phyloP scores from a whole-genome alignment of 768 basidiomycete genomes.

The Mrakia gelida region DNA sequence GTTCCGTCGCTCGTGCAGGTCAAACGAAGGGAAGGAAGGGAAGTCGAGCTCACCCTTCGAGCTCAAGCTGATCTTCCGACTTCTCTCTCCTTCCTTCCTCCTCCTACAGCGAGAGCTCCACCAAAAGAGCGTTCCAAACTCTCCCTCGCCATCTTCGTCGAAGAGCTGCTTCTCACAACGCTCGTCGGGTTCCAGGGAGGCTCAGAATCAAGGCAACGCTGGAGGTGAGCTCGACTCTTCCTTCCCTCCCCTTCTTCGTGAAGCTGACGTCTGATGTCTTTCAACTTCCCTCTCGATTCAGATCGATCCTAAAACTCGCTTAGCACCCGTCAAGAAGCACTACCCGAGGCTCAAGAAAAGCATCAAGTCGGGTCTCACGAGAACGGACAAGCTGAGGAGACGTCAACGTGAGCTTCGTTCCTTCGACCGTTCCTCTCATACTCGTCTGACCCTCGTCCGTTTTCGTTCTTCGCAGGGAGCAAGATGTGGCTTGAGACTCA shows the following conservation, averaged over 20 bases:
- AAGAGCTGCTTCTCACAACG: slow-evolving; percentile 90
- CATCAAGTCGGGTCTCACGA: slow-evolving; percentile 46
- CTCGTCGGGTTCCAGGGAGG: slow-evolving; percentile 79
- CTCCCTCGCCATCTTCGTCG: slow-evolving; percentile 86
- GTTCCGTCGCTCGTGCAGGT: background rate
- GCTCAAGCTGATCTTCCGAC: background rate
- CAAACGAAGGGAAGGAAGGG: background rate
- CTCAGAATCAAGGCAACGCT: slow-evolving; percentile 73
- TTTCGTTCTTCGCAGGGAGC: slow-evolving; percentile 52
- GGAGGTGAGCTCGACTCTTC: slow-evolving; percentile 56
- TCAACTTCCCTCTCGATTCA: slow-evolving; percentile 35
- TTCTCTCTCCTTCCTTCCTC: background rate
- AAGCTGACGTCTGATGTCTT: background rate
- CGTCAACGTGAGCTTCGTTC: slow-evolving; percentile 61
- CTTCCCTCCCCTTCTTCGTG: background rate
- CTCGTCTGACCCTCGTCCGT: too few relatives aligned
- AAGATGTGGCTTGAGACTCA: slow-evolving; percentile 96
- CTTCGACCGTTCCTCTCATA: too few relatives aligned
- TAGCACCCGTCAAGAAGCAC: slow-evolving; percentile 57
- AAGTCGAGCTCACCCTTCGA: background rate
- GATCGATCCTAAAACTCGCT: slow-evolving; percentile 56
- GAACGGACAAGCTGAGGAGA: slow-evolving; percentile 60
- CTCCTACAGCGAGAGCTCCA: slow-evolving; percentile 57
- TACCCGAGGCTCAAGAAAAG: slow-evolving; percentile 50
- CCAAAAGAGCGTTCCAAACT: slow-evolving; percentile 84